Evolutionary conservation across 306 rosid species (phyloP).

Genomic region (Pueraria montana): DNA sequence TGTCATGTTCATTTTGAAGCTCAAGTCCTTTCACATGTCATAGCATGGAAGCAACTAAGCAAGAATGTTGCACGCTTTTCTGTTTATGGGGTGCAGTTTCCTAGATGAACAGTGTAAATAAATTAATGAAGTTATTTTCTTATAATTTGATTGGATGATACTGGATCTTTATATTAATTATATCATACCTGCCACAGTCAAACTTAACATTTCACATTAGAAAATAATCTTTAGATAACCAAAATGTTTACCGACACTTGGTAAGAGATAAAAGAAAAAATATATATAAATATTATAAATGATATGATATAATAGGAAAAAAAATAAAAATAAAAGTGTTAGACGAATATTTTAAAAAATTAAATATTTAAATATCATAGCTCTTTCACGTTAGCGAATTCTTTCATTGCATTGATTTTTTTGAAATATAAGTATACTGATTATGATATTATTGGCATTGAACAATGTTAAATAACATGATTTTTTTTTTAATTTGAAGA

Average conservation of each 20-base stretch:
- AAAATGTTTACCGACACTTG: too few species aligned
- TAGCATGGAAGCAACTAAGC: not conserved
- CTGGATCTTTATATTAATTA: not conserved
- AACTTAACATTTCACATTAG: not conserved
- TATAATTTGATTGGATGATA: slow-evolving; percentile 6
- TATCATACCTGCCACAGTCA: not conserved
- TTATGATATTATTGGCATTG: too few species aligned
- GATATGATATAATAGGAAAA: too few species aligned
- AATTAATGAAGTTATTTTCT: not conserved
- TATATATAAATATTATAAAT: too few species aligned
- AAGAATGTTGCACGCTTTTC: slow-evolving; percentile 50
- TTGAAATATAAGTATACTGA: too few species aligned
- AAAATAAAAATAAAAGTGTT: too few species aligned
- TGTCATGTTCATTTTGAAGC: slow-evolving; percentile 45
- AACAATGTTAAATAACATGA: not conserved
- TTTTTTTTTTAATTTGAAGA: not conserved
- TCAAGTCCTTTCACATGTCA: slow-evolving; percentile 46
- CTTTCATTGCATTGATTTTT: not conserved
- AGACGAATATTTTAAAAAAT: too few species aligned
- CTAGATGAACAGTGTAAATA: slow-evolving; percentile 21
- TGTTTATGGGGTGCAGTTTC: slow-evolving; percentile 38
- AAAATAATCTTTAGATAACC: too few species aligned
- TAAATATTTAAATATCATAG: too few species aligned
- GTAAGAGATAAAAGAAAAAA: too few species aligned
- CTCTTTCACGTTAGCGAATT: not conserved